A percentile compares a stretch with the other conserved stretches of the same genome.
Evolutionary conservation across 495 filamentous ascomycete species (phyloP).

Genomic region (Aspergillus sclerotiicarbonarius): DNA sequence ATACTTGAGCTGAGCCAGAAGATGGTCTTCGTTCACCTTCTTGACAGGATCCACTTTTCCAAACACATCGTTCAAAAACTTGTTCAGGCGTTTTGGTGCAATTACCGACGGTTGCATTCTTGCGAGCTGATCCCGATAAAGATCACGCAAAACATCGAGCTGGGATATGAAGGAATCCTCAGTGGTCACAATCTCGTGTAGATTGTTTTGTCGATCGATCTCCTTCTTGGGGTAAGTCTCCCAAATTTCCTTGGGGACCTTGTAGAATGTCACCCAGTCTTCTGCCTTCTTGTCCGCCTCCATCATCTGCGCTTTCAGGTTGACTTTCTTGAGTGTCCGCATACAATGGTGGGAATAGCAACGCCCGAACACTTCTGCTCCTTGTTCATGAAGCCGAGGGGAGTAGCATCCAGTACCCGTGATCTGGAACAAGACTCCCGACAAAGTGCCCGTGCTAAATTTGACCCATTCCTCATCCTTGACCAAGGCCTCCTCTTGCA

Average conservation of each 20-base stretch:
- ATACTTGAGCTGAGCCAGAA: slow-evolving; percentile 96
- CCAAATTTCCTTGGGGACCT: slow-evolving; percentile 71
- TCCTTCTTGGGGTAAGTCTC: slow-evolving; percentile 77
- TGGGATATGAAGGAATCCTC: slow-evolving; percentile 90
- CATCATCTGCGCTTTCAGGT: slow-evolving; percentile 68
- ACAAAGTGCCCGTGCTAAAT: slow-evolving; percentile 70
- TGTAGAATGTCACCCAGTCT: slow-evolving; percentile 93
- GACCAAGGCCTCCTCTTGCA: slow-evolving; percentile 71
- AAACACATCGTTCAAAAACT: slow-evolving; percentile 84
- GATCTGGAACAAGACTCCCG: slow-evolving; percentile 88
- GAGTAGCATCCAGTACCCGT: slow-evolving; percentile 93
- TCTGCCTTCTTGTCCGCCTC: slow-evolving; percentile 65
- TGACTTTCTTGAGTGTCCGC: slow-evolving; percentile 90
- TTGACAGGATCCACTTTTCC: slow-evolving; percentile 87
- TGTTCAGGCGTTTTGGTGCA: slow-evolving; percentile 63
- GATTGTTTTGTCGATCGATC: slow-evolving; percentile 85
- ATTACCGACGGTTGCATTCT: slow-evolving; percentile 79
- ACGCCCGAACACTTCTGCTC: slow-evolving; percentile 61
- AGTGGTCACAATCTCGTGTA: slow-evolving; percentile 94
- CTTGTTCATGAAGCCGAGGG: slow-evolving; percentile 71
- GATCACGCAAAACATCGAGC: slow-evolving; percentile 73
- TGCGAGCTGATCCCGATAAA: slow-evolving; percentile 83
- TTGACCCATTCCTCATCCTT: slow-evolving; percentile 98
- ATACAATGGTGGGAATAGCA: slow-evolving; percentile 96
- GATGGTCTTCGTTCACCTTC: slow-evolving; percentile 86